Conservation (phyloP, 2,329 filamentous ascomycete genomes). For the Cladosporium velox region DNA sequence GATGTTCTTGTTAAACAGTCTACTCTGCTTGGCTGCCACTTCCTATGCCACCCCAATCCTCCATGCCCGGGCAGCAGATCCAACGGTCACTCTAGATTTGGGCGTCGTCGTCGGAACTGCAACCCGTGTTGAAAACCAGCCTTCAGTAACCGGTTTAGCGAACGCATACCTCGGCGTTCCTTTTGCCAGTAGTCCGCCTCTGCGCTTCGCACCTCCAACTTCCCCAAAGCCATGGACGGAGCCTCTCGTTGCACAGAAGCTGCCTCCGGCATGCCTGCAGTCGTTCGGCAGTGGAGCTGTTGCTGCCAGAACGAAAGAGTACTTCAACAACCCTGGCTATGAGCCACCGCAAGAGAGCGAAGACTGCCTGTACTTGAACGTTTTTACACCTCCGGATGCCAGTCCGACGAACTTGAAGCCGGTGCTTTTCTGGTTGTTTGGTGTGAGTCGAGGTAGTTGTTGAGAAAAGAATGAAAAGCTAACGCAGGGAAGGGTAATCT, state of each 20-base stretch:
- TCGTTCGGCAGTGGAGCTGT: background rate
- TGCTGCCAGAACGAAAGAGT: background rate
- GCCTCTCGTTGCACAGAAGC: background rate
- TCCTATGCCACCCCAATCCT: background rate
- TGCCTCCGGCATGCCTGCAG: background rate
- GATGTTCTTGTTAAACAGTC: background rate
- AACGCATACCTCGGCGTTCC: conserved; percentile 34
- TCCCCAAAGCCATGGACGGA: background rate
- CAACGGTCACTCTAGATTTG: background rate
- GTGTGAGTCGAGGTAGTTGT: background rate
- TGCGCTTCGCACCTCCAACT: background rate
- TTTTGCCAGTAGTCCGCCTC: conserved; percentile 40
- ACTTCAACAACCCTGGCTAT: background rate
- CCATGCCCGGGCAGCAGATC: background rate
- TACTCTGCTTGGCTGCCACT: background rate
- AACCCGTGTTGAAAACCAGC: background rate
- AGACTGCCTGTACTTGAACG: background rate
- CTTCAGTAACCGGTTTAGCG: background rate
- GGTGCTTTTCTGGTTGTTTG: conserved; percentile 39
- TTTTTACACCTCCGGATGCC: background rate
- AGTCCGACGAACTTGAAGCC: background rate
- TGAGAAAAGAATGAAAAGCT: background rate
- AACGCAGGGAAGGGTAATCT: background rate
- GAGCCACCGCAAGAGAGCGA: background rate
- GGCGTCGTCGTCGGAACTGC: background rate